Base-by-base conservation (phyloP, 148 eudicot genomes). In the Fagopyrum tataricum region DNA sequence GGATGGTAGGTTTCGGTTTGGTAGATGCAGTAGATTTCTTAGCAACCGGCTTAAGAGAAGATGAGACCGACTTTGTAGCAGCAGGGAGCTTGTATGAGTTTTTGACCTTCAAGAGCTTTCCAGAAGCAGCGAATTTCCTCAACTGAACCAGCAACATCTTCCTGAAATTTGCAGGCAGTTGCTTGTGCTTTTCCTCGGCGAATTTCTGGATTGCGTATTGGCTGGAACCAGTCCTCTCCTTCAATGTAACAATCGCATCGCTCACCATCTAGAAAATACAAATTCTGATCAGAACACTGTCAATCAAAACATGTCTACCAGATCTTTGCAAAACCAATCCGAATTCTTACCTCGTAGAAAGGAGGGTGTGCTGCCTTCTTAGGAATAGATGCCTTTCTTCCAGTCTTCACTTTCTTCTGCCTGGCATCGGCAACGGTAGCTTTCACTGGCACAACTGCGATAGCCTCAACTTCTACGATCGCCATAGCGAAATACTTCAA, bases 281-380 rank as follows among this genome's bases (percentile, higher is more conserved):
- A 70, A 59, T 70, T 14, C 40, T 21, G 53, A 74, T 74, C 71
- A 47, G 40, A 20, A 20, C 49, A 20, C 21, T 7, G 24, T 48
- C 23, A 10, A 51, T 7, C 18, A 14, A 40, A 23, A 46, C 12
- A 6, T 12, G 15, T n/a, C 24, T 40, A 68, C 41, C 11, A 2
- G 21, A 37, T 49, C 43, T 61, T 67, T 46, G 7, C 13, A 12
- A 44, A 43, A 6, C 2, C 17, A 71, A 46, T 4, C 0, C 37
- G 48, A 31, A 40, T 49, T 4, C 3, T 51, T 78, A 82, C 85
- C 82, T 82, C 79, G 23, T 68, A 75, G 64, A 78, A 82, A 70
- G 85, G 67, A 7, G 81, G 81, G 39, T 78, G 77, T 70, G 77
- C 24, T 21, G 76, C 24, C 40, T 78, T 78, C 6, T 43, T n/a